phyloP scores from a whole-genome alignment of 345 rosid genomes.

The Lumnitzera racemosa region DNA sequence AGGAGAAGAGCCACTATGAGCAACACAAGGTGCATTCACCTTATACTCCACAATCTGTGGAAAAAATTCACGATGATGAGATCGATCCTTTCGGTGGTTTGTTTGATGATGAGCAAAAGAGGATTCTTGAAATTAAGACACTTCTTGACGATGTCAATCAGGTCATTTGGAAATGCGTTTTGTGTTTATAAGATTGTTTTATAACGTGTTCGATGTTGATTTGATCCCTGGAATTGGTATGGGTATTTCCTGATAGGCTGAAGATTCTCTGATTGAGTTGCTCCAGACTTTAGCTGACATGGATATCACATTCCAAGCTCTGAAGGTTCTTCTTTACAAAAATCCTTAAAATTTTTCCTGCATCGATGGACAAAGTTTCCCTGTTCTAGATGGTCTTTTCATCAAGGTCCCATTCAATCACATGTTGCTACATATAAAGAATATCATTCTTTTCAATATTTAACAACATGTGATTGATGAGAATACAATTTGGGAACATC shows the following conservation, averaged over 20 bases:
- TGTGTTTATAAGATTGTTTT: constrained; percentile 4
- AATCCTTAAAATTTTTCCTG: no score
- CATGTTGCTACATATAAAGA: no score
- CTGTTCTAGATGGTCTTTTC: no score
- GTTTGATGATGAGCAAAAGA: constrained; percentile 93
- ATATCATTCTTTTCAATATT: no score
- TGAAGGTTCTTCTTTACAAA: constrained; percentile 37
- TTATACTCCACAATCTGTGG: constrained; percentile 41
- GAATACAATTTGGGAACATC: no score
- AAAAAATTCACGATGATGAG: constrained; percentile 52
- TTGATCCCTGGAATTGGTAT: constrained; percentile 3
- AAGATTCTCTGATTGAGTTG: constrained; percentile 77
- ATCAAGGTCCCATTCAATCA: no score
- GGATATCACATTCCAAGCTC: constrained; percentile 94
- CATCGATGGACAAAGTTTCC: no score
- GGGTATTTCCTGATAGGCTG: constrained; percentile 40
- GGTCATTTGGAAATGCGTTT: constrained; percentile 31
- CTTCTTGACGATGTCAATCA: constrained; percentile 84
- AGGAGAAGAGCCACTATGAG: constrained; percentile 4
- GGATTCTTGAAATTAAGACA: constrained; percentile 70
- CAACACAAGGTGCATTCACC: constrained; percentile 18
- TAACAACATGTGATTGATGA: no score
- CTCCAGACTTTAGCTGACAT: constrained; percentile 92
- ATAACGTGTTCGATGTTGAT: constrained; percentile 1
- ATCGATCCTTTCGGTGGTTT: constrained; percentile 80